Percentiles rank a stretch among this genome's conserved stretches.
phyloP scores from a whole-genome alignment of 257 asterid genomes.

The Solanum corneliomulleri region DNA sequence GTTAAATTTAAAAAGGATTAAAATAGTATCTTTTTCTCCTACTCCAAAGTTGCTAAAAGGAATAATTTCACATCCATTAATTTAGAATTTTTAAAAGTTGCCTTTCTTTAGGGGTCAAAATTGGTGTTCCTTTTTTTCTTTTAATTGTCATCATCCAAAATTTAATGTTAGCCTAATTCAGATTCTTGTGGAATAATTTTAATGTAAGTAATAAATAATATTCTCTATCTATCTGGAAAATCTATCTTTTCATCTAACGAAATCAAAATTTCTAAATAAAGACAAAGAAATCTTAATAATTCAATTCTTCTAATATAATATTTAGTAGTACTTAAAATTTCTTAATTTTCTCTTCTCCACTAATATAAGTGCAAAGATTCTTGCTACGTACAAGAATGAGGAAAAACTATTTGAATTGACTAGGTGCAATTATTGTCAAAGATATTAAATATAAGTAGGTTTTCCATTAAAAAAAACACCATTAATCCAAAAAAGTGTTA shows the following conservation, averaged over 20 bases:
- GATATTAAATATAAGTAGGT: neutral
- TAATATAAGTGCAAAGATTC: neutral
- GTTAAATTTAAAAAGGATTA: neutral
- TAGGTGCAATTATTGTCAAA: neutral
- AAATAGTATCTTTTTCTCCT: neutral
- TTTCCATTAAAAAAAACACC: neutral
- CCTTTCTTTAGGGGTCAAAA: neutral
- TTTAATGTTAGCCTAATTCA: neutral
- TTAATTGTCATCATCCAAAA: neutral
- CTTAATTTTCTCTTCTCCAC: neutral
- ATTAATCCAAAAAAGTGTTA: neutral
- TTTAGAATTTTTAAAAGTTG: neutral
- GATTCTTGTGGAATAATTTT: neutral
- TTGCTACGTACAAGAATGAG: neutral
- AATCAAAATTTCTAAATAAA: neutral
- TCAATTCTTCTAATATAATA: neutral
- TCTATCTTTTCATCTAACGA: accelerated
- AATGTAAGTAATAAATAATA: neutral
- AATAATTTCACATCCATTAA: neutral
- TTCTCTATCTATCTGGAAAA: too few species aligned
- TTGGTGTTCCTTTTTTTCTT: neutral
- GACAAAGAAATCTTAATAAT: accelerated
- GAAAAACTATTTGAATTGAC: neutral
- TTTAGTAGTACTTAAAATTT: neutral
- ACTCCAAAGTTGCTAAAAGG: neutral